Base-by-base conservation (phyloP, 2,329 filamentous ascomycete genomes). In the Xylariaceae sp. region DNA sequence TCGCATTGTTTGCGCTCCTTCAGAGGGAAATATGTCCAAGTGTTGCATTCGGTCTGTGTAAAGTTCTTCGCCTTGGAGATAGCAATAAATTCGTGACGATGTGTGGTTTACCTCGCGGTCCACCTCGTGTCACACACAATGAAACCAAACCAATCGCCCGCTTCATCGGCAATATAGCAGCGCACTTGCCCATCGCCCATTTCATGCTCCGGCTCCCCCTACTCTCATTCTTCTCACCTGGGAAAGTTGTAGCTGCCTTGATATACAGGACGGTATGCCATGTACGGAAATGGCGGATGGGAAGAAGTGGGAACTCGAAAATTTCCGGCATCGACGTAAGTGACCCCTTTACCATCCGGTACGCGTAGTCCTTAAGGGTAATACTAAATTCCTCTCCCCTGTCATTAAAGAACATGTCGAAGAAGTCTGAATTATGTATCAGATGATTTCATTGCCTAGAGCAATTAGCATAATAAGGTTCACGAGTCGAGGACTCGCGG, bases 21-120 rank as follows among this genome's bases (percentile, higher is more conserved):
- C 14, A 71, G 71, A 6, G 74, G 66, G 36, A 73, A 75, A 54
- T 73, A 73, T 2, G 65, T 73, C 72, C 73, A 75, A n/a, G 46
- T 61, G 7, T 57, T 53, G 39, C 60, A 71, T 60, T 75, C 73
- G 0, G 68, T 66, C 4, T 56, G 26, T 3, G 69, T 67, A 50
- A 76, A 74, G 0, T 47, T 45, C 52, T 72, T 73, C 3, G 73
- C 72, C 2, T 75, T 69, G 0, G 69, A 73, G 9, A 75, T 63
- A 5, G 74, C 72, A 29, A 74, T 67, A 52, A 56, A 56, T 40
- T 26, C 53, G 58, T 37, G 33, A 34, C 4, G 37, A 29, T 28
- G 39, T 1, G 58, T 55, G 14, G 53, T 45, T n/a, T 49, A 17
- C 7, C 47, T 48, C 4, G 46, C 48, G 3, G 64, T 43, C 66